Evolutionary conservation across 2,329 filamentous ascomycete species (phyloP), one percentile per base, ranked within the genome.

Genomic region (Scedosporium aurantiacum): DNA sequence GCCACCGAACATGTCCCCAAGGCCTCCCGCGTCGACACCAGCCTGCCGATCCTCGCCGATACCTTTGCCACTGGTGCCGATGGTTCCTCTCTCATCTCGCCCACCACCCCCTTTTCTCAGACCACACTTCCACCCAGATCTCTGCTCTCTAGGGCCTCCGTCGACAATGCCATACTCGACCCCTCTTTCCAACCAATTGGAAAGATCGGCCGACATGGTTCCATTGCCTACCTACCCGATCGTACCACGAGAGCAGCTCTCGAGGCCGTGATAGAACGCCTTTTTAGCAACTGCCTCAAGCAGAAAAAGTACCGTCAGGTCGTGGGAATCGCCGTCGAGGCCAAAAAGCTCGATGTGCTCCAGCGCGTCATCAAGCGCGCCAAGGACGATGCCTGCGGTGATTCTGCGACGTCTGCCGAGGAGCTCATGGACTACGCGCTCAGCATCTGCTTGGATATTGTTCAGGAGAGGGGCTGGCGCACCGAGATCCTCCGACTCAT

Each of bases 341-440:
- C 94, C 63, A 90, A 92, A 72, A 95, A 94, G 70, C 80, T 97
- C 18, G 88, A 94, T 62, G 88, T 97, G 37, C 82, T 99, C 50
- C 87, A 89, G 64, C 83, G 87, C 63, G 89, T 94, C 45, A 97
- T 99, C 70, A 83, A 94, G 72, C 86, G 91, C 40, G 93, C 90
- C n/a, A 91, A 86, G 69, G 85, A 92, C 58, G 91, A 95, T 66
- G 90, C 91, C 74, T 83, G 85, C 65, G 75, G 74, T 18, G 77
- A 77, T 23, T 75, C 78, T 7, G 59, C 75, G 4, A 74, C 76
- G 41, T 80, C 81, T 23, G 84, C 87, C 28, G 92, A 97, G 71
- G 93, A 97, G 72, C 77, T 99, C 62, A 94, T 99, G 87, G 94
- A 99, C 67, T 99, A 99, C 70, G 89, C 94, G 21, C 77, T 99